Evolutionary conservation across 2,329 filamentous ascomycete genomes (phyloP).

Genomic region (Colletotrichum agaves): DNA sequence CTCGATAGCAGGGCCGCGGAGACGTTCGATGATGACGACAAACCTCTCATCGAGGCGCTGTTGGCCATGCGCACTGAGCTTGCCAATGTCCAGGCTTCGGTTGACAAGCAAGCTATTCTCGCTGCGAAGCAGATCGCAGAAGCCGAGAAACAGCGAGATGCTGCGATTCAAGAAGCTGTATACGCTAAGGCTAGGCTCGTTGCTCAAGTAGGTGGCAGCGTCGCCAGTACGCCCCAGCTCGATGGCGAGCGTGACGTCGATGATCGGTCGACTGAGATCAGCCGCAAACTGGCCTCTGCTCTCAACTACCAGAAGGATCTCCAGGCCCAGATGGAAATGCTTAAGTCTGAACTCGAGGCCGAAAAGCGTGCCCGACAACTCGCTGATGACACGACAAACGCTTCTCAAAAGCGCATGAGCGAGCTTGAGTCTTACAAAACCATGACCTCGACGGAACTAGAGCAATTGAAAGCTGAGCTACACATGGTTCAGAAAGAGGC

Average conservation of each 20-base stretch:
- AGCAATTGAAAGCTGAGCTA: slow-evolving; percentile 85
- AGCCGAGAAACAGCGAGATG: slow-evolving; percentile 92
- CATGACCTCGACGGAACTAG: slow-evolving; percentile 84
- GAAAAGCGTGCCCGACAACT: slow-evolving; percentile 85
- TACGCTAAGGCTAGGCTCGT: slow-evolving; percentile 95
- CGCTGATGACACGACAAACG: slow-evolving; percentile 87
- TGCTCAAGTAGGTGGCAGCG: slow-evolving; percentile 75
- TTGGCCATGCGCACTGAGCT: slow-evolving; percentile 91
- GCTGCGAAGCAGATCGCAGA: slow-evolving; percentile 93
- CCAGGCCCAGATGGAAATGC: slow-evolving; percentile 77
- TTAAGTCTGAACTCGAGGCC: slow-evolving; percentile 77
- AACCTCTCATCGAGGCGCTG: slow-evolving; percentile 90
- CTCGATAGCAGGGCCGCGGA: slow-evolving; percentile 82
- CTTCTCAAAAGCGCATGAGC: slow-evolving; percentile 82
- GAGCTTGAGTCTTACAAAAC: slow-evolving; percentile 89
- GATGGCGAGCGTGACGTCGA: slow-evolving; percentile 70
- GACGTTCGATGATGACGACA: slow-evolving; percentile 90
- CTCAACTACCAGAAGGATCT: slow-evolving; percentile 83
- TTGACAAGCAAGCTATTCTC: slow-evolving; percentile 86
- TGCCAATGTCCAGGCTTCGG: slow-evolving; percentile 86
- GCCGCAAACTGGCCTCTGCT: slow-evolving; percentile 83
- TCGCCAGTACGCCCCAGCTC: slow-evolving; percentile 67
- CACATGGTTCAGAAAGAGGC: slow-evolving; percentile 82
- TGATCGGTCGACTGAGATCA: slow-evolving; percentile 79
- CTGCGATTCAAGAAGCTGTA: slow-evolving; percentile 92